Base-by-base conservation (phyloP, 2,329 filamentous ascomycete species). In the Hypoxylon sp. region DNA sequence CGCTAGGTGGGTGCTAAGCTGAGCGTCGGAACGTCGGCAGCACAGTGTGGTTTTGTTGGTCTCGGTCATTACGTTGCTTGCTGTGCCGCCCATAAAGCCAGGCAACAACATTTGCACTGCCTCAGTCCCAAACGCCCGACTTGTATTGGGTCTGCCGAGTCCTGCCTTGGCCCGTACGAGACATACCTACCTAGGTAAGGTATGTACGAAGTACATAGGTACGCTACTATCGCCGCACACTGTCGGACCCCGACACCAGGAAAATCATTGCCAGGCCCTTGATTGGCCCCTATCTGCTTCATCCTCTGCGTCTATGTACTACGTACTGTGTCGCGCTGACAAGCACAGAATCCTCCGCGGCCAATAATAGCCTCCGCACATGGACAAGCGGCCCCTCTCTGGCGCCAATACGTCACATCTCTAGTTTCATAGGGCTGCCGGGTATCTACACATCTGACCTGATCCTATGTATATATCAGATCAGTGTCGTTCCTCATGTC, bases 31-130 rank as follows among this genome's bases (percentile, higher is more conserved):
- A 46, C 15, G 55, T 55, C 59, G 59, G 59, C 55, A 55, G 21
- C 41, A 62, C 42, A 58, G 47, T 58, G 23, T n/a, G 17, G 3
- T 20, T 18, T 42, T n/a, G n/a, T n/a, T n/a, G n/a, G n/a, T n/a
- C n/a, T n/a, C n/a, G n/a, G n/a, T n/a, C 11, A 21, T 43, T 31
- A 55, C 41, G 53, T 49, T 23, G 41, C 31, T n/a, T n/a, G n/a
- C n/a, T n/a, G n/a, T n/a, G 27, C 41, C 31, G 37, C 47, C 27
- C 41, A 9, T 13, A 51, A 46, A n/a, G 54, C 48, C 59, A 58
- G 56, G 56, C 56, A 63, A 48, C 52, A 48, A 27, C 20, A 18
- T 17, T 26, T 61, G 58, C 58, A 61, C 58, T 51, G 58, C 58
- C 58, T 48, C 58, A 42, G 18, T 20, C 33, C 26, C 4, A 24